These are phyloP conservation scores for Xylaria flabelliformis DNA, from an alignment of 495 filamentous ascomycete species.

Conservation along the genomic window DNA sequence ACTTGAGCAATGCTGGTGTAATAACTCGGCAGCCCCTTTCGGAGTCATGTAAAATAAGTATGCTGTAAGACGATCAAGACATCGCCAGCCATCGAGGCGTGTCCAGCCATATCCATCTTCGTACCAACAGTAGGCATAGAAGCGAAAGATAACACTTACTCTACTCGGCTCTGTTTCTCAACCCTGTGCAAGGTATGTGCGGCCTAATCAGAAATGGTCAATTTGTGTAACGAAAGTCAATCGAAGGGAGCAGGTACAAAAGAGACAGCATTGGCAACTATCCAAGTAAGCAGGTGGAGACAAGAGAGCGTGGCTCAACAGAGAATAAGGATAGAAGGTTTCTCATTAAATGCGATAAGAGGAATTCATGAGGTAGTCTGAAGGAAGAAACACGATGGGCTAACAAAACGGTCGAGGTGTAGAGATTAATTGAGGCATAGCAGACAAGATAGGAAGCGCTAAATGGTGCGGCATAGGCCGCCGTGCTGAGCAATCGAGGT, in stretches of 20 bases:
- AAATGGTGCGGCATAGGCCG: neutral
- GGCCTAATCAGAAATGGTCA: neutral
- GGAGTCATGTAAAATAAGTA: neutral
- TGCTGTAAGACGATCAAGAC: neutral
- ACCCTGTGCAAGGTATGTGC: neutral
- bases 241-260: neutral
- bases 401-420: neutral
- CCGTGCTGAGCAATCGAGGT: neutral
- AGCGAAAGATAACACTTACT: constrained; percentile 9
- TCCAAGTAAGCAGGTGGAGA: neutral
- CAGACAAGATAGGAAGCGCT: neutral
- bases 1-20: neutral
- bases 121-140: neutral
- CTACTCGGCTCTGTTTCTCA: constrained; percentile 6
- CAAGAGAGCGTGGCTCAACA: neutral
- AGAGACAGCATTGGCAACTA: neutral
- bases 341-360: neutral
- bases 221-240: neutral
- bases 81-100: neutral
- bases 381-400: neutral
- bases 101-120: neutral
- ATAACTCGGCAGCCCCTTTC: neutral
- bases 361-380: neutral
- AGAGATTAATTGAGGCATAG: neutral
- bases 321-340: neutral